phyloP scores from a whole-genome alignment of 768 basidiomycete genomes.

The Inosperma sp. region DNA sequence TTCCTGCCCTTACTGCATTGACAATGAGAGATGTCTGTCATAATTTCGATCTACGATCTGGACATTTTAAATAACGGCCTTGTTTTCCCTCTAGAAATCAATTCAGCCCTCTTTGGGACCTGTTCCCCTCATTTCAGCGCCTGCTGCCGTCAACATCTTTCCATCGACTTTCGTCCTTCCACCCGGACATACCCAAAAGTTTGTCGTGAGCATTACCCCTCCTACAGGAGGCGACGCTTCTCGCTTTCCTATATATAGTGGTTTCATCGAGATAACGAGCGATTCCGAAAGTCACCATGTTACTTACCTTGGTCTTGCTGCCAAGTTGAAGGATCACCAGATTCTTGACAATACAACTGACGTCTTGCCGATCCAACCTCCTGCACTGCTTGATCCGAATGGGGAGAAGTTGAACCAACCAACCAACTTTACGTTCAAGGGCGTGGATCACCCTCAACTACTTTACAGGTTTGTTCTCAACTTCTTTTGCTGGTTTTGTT shows the following conservation, averaged over 20 bases:
- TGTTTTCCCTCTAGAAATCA: no score
- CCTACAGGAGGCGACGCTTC: conserved; percentile 40
- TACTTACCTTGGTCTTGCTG: conserved; percentile 42
- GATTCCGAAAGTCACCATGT: conserved; percentile 34
- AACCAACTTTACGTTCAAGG: conserved; percentile 44
- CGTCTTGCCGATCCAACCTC: conserved; percentile 39
- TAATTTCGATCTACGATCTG: no score
- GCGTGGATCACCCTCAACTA: conserved; percentile 36
- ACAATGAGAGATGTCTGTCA: conserved; percentile 39
- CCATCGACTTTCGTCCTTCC: conserved; percentile 39
- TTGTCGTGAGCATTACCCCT: conserved; percentile 43
- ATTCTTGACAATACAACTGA: conserved; percentile 47
- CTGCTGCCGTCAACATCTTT: conserved; percentile 44
- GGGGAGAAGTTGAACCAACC: conserved; percentile 36
- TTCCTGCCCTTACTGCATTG: conserved; percentile 51
- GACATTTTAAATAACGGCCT: no score
- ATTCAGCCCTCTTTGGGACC: conserved; percentile 43
- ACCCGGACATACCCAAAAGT: conserved; percentile 35
- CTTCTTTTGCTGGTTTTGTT: background rate
- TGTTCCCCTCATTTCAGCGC: conserved; percentile 41
- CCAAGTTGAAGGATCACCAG: conserved; percentile 41
- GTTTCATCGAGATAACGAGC: conserved; percentile 46
- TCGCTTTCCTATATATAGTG: conserved; percentile 54
- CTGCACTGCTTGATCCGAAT: conserved; percentile 35
- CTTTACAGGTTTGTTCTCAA: conserved; percentile 29